Conservation (phyloP, 345 rosid species). For the Pistacia atlantica region DNA sequence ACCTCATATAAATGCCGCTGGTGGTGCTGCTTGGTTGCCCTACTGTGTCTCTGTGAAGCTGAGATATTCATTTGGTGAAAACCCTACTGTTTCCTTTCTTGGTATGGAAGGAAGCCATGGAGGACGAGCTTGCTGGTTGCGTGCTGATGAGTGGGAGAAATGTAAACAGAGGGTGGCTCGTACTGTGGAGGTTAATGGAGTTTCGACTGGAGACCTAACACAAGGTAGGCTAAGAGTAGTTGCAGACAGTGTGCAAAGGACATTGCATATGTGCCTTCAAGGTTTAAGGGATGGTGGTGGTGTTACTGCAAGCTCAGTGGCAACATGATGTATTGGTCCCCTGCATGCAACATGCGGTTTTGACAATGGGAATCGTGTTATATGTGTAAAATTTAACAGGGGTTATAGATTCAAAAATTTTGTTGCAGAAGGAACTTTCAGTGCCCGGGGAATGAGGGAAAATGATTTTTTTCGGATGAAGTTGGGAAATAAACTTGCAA, state of each 20-base stretch:
- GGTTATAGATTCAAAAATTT: background rate
- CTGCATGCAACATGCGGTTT: background rate
- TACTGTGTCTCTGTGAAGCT: conserved; percentile 90
- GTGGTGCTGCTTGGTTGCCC: conserved; percentile 99
- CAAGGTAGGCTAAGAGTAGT: conserved; percentile 80
- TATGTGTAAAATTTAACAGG: background rate
- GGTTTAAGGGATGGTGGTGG: conserved; percentile 60
- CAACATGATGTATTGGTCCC: background rate
- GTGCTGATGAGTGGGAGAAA: conserved; percentile 87
- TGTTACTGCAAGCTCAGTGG: conserved; percentile 31
- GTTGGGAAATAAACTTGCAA: background rate
- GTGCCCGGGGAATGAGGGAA: background rate
- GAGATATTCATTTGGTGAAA: conserved; percentile 80
- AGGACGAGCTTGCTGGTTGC: conserved; percentile 90
- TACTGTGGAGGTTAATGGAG: conserved; percentile 55
- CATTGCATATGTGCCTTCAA: conserved; percentile 68
- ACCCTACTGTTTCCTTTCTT: conserved; percentile 55
- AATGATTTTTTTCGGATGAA: background rate
- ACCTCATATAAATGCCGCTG: conserved; percentile 84
- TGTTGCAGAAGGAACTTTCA: background rate
- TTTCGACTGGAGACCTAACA: conserved; percentile 49
- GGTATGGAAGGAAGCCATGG: conserved; percentile 99
- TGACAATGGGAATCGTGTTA: background rate
- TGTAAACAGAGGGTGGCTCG: conserved; percentile 81
- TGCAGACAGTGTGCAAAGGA: conserved; percentile 82